Evolutionary conservation across 2,329 filamentous ascomycete species (phyloP).

Genomic region (Colletotrichum sp.): DNA sequence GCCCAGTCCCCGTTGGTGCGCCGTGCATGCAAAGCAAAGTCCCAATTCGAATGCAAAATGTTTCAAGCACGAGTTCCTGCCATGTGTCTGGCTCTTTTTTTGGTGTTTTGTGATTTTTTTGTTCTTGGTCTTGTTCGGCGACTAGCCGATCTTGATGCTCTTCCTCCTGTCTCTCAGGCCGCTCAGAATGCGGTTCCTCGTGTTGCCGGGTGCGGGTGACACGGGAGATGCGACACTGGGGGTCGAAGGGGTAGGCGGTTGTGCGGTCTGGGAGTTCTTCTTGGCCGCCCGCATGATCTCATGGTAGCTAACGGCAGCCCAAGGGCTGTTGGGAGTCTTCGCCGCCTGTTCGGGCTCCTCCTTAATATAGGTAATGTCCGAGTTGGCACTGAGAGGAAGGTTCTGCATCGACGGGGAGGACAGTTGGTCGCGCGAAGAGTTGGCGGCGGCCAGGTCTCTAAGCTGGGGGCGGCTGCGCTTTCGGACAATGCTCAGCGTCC

Average conservation of each 20-base stretch:
- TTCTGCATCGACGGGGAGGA: constrained; percentile 23
- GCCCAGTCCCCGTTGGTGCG: constrained; percentile 10
- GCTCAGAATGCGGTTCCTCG: constrained; percentile 35
- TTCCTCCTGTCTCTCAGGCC: constrained; percentile 41
- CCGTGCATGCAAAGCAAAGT: constrained; percentile 21
- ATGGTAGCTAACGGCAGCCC: constrained; percentile 48
- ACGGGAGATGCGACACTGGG: constrained; percentile 31
- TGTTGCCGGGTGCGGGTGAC: constrained; percentile 26
- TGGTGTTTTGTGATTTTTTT: not conserved
- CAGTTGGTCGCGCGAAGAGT: constrained; percentile 39
- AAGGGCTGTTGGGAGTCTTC: constrained; percentile 27
- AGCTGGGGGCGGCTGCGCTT: constrained; percentile 60
- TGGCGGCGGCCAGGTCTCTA: constrained; percentile 35
- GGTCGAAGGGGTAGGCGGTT: constrained; percentile 24
- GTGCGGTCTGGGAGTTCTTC: constrained; percentile 40
- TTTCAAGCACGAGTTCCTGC: not conserved
- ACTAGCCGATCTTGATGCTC: constrained; percentile 39
- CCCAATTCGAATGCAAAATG: constrained; percentile 12
- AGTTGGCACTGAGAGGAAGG: constrained; percentile 38
- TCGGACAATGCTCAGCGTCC: constrained; percentile 58
- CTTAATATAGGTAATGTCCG: constrained; percentile 36
- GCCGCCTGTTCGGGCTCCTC: constrained; percentile 27
- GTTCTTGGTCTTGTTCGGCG: not conserved
- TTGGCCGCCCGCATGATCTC: constrained; percentile 51
- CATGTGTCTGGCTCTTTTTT: not conserved